Base-by-base conservation (phyloP, 495 filamentous ascomycete species). In the Rhizodiscina lignyota region DNA sequence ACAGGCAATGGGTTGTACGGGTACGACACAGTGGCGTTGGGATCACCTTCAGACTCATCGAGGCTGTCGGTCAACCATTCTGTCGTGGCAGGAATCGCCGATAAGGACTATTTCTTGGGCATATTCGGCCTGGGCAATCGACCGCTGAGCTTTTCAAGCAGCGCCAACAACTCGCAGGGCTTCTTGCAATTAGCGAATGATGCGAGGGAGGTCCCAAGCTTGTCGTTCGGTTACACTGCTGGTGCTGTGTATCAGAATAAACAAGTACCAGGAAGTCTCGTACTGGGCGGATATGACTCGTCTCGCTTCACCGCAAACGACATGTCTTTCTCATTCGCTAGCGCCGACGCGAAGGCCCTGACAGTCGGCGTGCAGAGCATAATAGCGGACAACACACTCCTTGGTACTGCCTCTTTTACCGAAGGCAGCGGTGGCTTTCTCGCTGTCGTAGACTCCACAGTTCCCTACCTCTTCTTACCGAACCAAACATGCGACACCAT, bases 231-330 rank as follows among this genome's bases (percentile, higher is more conserved):
- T 10, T 52, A 52, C 32, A 52, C 43, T 12, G 49, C 49, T 4
- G 49, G 49, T 15, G 46, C 49, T 18, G 39, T 44, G 23, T 50
- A 50, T 37, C 35, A 47, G 41, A 37, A 37, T n/a, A 16, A 17
- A 18, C 13, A 13, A 22, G 30, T 42, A 6, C 33, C 24, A 12
- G 54, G 48, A 12, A 51, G 39, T 36, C 43, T 59, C 4, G 49
- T 47, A n/a, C 34, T 59, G 1, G 55, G 55, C 21, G 55, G 55
- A 5, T 56, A 54, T 32, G 55, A 59, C 32, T 36, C 42, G 11
- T 40, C 52, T 2, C 42, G 53, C 5, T 51, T 58, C 35, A 44
- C 32, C 18, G 42, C 50, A 6, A 51, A 36, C 34, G 30, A 39
- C 18, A 13, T 44, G 13, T 40, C 32, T 2, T 41, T 55, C 24